Evolutionary conservation across 495 filamentous ascomycete species (phyloP).

Genomic region (Tuber magnatum): DNA sequence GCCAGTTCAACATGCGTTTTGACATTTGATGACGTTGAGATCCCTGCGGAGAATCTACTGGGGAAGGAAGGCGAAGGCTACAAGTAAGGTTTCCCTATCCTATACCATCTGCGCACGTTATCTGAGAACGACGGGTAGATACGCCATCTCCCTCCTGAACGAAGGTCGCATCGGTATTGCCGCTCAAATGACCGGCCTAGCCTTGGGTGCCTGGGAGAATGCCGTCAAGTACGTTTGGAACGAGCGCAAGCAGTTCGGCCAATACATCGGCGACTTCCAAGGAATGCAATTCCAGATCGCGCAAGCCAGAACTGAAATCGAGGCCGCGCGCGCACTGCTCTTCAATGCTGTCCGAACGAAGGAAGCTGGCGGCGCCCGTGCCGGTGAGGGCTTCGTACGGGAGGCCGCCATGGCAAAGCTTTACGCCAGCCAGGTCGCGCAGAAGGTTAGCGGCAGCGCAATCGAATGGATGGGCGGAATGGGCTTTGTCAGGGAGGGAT

Average conservation of each 20-base stretch:
- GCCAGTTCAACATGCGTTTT: constrained; percentile 94
- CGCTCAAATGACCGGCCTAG: constrained; percentile 97
- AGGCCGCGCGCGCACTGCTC: constrained; percentile 81
- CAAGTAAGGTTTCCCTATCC: constrained; percentile 47
- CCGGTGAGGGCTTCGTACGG: constrained; percentile 72
- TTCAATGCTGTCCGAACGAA: constrained; percentile 97
- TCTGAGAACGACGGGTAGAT: constrained; percentile 38
- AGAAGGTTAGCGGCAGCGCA: constrained; percentile 73
- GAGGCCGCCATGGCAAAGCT: constrained; percentile 99
- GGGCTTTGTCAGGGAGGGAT: constrained; percentile 89
- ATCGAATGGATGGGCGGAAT: constrained; percentile 99
- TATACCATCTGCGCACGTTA: background rate
- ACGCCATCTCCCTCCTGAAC: constrained; percentile 91
- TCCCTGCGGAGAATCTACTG: constrained; percentile 78
- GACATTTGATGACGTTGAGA: constrained; percentile 93
- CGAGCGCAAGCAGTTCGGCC: constrained; percentile 93
- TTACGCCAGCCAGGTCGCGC: constrained; percentile 86
- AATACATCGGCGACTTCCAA: constrained; percentile 90
- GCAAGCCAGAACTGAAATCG: constrained; percentile 89
- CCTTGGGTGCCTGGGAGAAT: constrained; percentile 91
- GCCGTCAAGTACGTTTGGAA: constrained; percentile 93
- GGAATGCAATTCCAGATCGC: constrained; percentile 99
- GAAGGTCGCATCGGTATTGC: constrained; percentile 97
- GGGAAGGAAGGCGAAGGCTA: constrained; percentile 87
- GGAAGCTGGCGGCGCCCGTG: constrained; percentile 54